A percentile compares a stretch with the other conserved stretches of the same genome.
phyloP scores from a whole-genome alignment of 441 rosid genomes.

The Syzygium malaccense region DNA sequence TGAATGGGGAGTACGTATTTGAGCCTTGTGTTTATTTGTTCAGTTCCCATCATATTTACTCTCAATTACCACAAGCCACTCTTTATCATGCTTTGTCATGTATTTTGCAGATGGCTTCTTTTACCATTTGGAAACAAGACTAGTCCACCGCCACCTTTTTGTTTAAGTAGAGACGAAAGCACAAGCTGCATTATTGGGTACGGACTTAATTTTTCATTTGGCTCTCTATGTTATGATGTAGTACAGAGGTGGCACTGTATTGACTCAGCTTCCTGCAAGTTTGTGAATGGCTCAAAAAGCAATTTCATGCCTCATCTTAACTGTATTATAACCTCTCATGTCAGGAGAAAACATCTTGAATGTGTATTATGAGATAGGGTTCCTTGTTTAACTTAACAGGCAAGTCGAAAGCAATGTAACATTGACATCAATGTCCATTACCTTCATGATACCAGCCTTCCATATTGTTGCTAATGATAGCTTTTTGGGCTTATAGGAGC shows the following conservation, averaged over 20 bases:
- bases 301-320: not conserved
- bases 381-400: not conserved
- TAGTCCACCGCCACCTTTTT: constrained; percentile 36
- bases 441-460: not conserved
- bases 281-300: not conserved
- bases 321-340: not conserved
- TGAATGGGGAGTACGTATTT: constrained; percentile 67
- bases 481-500: constrained; percentile 37
- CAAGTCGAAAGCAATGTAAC: not conserved
- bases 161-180: constrained; percentile 53
- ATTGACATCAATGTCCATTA: not conserved
- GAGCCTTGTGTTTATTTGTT: not conserved
- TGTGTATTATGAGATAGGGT: not conserved
- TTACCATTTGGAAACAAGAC: constrained; percentile 43
- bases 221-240: not conserved
- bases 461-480: not conserved
- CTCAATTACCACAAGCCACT: not conserved
- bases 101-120: constrained; percentile 59
- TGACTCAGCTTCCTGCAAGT: no score
- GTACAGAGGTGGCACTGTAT: not conserved
- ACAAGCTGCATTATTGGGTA: constrained; percentile 66
- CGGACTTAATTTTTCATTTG: not conserved
- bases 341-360: not conserved
- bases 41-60: not conserved
- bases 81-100: not conserved